phyloP scores from a whole-genome alignment of 768 basidiomycete species.

The Termitomyces sp. region DNA sequence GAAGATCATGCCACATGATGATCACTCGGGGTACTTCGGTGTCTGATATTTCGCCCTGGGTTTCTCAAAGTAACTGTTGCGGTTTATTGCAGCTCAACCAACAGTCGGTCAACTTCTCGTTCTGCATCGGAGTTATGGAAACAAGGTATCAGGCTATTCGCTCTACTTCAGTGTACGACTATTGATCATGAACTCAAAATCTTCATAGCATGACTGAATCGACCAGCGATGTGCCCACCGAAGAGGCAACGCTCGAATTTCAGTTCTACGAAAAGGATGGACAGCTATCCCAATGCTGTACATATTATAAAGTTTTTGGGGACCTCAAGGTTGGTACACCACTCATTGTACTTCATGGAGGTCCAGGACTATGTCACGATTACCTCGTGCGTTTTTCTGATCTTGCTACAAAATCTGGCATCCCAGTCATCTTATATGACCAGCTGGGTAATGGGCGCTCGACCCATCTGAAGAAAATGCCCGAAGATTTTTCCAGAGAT shows the following conservation, averaged over 20 bases:
- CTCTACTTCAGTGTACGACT: background rate
- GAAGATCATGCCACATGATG: background rate
- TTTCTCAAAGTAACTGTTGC: background rate
- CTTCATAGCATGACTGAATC: background rate
- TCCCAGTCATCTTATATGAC: background rate
- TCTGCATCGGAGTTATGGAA: background rate
- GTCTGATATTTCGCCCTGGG: background rate
- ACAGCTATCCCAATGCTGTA: background rate
- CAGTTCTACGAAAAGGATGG: background rate
- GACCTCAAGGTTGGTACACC: background rate
- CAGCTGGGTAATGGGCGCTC: background rate
- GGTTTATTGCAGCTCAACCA: background rate
- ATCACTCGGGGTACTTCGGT: background rate
- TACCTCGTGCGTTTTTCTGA: background rate
- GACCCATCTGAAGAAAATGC: background rate
- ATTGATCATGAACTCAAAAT: background rate
- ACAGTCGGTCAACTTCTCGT: background rate
- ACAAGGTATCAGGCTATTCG: background rate
- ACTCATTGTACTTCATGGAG: background rate
- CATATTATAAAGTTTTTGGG: background rate
- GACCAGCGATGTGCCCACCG: background rate
- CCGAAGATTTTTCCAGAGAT: background rate
- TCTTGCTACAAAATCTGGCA: background rate
- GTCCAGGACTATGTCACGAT: background rate
- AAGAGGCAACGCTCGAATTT: background rate